These are phyloP conservation scores for Lactarius psammicola DNA, from an alignment of 768 basidiomycete species.

Conservation along the genomic window DNA sequence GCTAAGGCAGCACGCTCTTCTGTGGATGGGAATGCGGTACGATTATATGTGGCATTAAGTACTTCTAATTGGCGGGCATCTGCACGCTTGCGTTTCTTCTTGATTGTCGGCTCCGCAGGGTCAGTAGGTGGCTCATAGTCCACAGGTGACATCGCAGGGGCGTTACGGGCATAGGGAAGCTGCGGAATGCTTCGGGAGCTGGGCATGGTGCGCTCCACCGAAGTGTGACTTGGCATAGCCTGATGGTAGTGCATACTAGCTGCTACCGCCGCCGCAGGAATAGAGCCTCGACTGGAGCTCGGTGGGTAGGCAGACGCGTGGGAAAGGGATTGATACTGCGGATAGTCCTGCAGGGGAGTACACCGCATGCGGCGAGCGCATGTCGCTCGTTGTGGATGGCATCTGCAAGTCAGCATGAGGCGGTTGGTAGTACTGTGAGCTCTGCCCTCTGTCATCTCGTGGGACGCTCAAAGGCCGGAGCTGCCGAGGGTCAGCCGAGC, in stretches of 20 bases:
- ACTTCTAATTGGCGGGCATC: conserved; percentile 77
- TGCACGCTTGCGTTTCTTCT: conserved; percentile 86
- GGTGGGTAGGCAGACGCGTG: conserved; percentile 4
- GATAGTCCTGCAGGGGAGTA: conserved; percentile 16
- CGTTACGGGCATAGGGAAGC: conserved; percentile 51
- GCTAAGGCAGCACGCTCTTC: conserved; percentile 80
- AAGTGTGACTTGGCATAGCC: conserved; percentile 33
- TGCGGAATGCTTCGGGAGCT: conserved; percentile 38
- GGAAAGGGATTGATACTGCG: conserved; percentile 11
- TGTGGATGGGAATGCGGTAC: conserved; percentile 85
- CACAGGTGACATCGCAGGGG: conserved; percentile 28
- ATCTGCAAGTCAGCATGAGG: conserved; percentile 18
- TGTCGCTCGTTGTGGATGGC: conserved; percentile 5
- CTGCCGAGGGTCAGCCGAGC: neutral
- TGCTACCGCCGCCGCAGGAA: conserved; percentile 23
- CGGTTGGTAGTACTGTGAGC: conserved; percentile 8
- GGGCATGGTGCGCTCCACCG: conserved; percentile 33
- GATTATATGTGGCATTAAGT: conserved; percentile 73
- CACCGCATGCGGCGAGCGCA: conserved; percentile 23
- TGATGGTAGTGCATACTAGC: conserved; percentile 28
- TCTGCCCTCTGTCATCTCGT: conserved; percentile 1
- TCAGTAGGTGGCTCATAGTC: conserved; percentile 30
- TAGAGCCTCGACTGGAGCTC: conserved; percentile 29
- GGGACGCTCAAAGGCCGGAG: conserved; percentile 23
- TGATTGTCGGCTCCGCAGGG: conserved; percentile 60